Conservation (phyloP, 805 yeast genomes). For the Teunomyces lycoperdinae region DNA sequence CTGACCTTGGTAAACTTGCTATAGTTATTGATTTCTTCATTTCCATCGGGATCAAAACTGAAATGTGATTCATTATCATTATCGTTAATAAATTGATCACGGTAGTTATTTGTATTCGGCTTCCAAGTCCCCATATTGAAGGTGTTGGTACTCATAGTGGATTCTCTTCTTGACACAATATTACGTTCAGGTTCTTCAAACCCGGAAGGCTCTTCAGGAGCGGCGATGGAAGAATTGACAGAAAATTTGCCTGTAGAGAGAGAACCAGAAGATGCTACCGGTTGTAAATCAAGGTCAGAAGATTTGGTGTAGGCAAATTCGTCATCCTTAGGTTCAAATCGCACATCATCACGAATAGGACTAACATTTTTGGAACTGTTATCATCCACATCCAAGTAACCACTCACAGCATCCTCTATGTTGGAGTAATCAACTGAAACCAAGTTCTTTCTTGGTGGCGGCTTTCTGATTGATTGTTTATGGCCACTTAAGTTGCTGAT, state of each 20-base stretch:
- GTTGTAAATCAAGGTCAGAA: slow-evolving; percentile 8
- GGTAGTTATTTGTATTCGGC: slow-evolving; percentile 51
- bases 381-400: slow-evolving; percentile 21
- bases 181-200: neutral
- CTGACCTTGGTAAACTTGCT: slow-evolving; percentile 32
- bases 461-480: slow-evolving; percentile 35
- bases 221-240: slow-evolving; percentile 7
- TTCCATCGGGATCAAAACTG: slow-evolving; percentile 22
- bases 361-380: slow-evolving; percentile 6
- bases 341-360: slow-evolving; percentile 4
- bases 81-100: slow-evolving; percentile 48
- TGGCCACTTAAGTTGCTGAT: slow-evolving; percentile 23
- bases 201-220: neutral
- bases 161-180: slow-evolving; percentile 23
- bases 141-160: slow-evolving; percentile 30
- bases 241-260: slow-evolving; percentile 18
- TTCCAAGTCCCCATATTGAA: slow-evolving; percentile 56
- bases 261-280: slow-evolving; percentile 13
- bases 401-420: slow-evolving; percentile 33
- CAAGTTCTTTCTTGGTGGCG: slow-evolving; percentile 24
- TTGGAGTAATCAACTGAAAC: slow-evolving; percentile 28
- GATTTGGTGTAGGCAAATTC: neutral
- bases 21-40: slow-evolving; percentile 20
- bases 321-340: neutral
- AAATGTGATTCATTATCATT: slow-evolving; percentile 37